These are phyloP conservation scores for Aspergillus sclerotiicarbonarius DNA, from an alignment of 495 filamentous ascomycete species.

Conservation along the genomic window DNA sequence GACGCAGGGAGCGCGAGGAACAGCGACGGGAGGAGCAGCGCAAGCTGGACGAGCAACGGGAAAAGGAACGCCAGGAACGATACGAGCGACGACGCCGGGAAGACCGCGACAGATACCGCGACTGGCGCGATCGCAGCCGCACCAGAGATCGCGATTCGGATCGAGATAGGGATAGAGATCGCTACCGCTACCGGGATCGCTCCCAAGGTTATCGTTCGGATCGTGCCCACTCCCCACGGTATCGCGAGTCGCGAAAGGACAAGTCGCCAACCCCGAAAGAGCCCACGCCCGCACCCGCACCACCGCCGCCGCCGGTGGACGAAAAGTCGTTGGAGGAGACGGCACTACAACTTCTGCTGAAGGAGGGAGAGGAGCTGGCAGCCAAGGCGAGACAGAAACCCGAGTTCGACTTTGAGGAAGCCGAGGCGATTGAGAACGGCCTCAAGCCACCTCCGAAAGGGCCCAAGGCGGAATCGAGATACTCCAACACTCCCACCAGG, in stretches of 20 bases:
- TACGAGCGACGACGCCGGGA: conserved; percentile 48
- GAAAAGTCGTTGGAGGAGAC: conserved; percentile 58
- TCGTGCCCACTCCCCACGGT: conserved; percentile 37
- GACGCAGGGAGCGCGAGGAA: conserved; percentile 46
- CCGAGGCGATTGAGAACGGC: conserved; percentile 48
- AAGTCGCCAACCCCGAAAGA: conserved; percentile 39
- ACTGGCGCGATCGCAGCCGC: conserved; percentile 34
- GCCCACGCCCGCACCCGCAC: conserved; percentile 33
- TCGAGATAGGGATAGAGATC: conserved; percentile 37
- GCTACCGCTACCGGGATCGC: conserved; percentile 39
- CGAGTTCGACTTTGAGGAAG: conserved; percentile 56
- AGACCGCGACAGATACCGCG: conserved; percentile 38
- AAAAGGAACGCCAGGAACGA: conserved; percentile 53
- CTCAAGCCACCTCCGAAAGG: conserved; percentile 34
- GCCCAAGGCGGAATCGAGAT: conserved; percentile 32
- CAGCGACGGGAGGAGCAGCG: conserved; percentile 56
- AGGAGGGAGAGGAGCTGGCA: conserved; percentile 60
- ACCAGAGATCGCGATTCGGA: conserved; percentile 33
- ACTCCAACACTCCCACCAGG: conserved; percentile 29
- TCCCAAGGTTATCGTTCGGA: conserved; percentile 39
- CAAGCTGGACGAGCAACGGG: conserved; percentile 50
- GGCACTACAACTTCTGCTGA: conserved; percentile 54
- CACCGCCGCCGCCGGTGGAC: conserved; percentile 42
- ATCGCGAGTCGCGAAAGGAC: conserved; percentile 39
- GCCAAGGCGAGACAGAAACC: conserved; percentile 58